Base-by-base conservation (phyloP, 116 monocot genomes). In the Phalaenopsis hybrid region DNA sequence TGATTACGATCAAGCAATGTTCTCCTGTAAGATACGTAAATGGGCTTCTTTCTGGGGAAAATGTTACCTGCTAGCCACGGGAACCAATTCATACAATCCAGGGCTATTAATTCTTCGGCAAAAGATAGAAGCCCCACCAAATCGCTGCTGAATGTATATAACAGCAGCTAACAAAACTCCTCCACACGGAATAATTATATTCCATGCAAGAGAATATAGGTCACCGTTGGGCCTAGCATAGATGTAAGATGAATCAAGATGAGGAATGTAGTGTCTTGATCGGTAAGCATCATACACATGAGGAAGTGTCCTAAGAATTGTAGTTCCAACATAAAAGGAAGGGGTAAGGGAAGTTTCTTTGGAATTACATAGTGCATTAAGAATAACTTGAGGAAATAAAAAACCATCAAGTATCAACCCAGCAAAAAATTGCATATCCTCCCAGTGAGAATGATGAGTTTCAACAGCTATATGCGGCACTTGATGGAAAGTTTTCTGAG, bases 241-340 rank as follows among this genome's bases (percentile, higher is more conserved):
- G 18, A 90, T 85, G 79, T 91, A 93, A 16, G 88, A 86, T 12
- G 82, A 82, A 61, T 45, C 70, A 10, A 87, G 50, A 61, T 41
- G 78, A 44, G 88, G 90, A 9, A 83, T 69, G 85, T 86, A 89
- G 58, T 85, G 65, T 31, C 25, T 78, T 45, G 88, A 70, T 85
- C 92, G 88, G 78, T 91, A 96, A n/a, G 80, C 76, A 89, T 93
- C 96, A 85, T 96, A 96, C 65, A 86, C 25, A 84, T 96, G 96
- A 81, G 93, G 96, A 80, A 93, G 63, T 52, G 84, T 87, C 18
- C 93, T 82, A 75, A 92, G 82, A 76, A 87, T 4, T 33, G 92
- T 90, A 12, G 69, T 93, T 77, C 96, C 96, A 45, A 90, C 28
- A 45, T 93, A 93, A 75, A 92, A 96, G 17, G 76, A 61, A 67